Conservation (phyloP, 192 early-diverging fungal species). For the Diversispora epigaea region DNA sequence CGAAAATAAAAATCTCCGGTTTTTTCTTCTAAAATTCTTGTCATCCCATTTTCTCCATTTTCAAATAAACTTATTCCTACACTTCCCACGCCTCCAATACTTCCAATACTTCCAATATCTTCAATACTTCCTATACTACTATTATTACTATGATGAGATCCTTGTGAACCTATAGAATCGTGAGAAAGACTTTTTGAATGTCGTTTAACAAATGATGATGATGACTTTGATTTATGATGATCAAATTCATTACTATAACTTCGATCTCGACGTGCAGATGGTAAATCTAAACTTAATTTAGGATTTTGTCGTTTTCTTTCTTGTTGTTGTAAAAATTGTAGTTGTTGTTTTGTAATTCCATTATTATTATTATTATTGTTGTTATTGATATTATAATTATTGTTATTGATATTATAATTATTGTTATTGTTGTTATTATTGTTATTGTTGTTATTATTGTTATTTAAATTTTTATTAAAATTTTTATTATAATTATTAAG, state of each 20-base stretch:
- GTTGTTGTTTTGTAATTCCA: conserved; percentile 5
- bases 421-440: no score
- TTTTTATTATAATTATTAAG: not conserved
- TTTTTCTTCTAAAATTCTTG: conserved; percentile 36
- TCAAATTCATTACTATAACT: conserved; percentile 29
- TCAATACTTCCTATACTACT: not conserved
- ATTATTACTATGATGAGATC: conserved; percentile 22
- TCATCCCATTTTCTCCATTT: no score
- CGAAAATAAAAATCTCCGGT: conserved; percentile 44
- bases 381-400: no score
- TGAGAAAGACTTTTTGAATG: conserved; percentile 45
- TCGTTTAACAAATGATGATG: conserved; percentile 28
- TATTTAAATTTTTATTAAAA: no score
- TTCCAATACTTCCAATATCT: not conserved
- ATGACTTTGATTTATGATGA: not conserved
- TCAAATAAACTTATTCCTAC: no score
- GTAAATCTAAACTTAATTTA: conserved; percentile 22
- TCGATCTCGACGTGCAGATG: conserved; percentile 11
- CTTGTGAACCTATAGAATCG: conserved; percentile 42
- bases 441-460: no score
- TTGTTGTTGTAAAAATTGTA: not conserved
- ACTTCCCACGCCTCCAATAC: not conserved
- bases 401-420: no score
- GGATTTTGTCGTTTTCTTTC: not conserved
- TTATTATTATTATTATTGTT: not conserved